These are phyloP conservation scores for Fusarium heterosporum DNA, from an alignment of 2,329 filamentous ascomycete genomes.

Conservation along the genomic window DNA sequence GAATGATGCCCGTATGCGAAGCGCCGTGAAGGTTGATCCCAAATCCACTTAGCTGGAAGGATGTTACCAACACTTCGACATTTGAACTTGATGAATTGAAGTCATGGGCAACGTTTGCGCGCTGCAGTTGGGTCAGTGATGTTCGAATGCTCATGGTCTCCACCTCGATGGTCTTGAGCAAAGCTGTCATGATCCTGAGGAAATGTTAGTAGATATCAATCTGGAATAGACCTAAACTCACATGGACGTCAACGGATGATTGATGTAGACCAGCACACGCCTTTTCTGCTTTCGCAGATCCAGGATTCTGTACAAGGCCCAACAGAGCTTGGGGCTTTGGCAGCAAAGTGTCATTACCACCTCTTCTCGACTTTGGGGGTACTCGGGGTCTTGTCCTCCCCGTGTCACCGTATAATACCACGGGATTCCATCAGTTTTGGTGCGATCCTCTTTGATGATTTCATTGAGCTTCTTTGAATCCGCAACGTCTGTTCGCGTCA, in stretches of 20 bases:
- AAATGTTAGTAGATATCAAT: neutral
- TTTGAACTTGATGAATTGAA: neutral
- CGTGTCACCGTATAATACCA: neutral
- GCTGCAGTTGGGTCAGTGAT: neutral
- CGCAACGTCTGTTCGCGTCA: neutral
- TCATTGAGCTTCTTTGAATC: neutral
- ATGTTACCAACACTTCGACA: neutral
- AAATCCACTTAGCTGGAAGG: neutral
- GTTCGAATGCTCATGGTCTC: neutral
- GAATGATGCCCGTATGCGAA: neutral
- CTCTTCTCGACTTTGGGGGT: neutral
- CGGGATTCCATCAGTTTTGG: neutral
- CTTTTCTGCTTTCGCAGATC: neutral
- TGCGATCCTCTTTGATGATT: neutral
- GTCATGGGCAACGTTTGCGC: too few species aligned
- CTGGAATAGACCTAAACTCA: neutral
- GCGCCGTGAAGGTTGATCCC: neutral
- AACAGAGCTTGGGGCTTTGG: neutral
- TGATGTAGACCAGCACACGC: neutral
- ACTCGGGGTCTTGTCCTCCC: neutral
- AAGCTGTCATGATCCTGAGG: neutral
- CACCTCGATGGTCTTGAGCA: too few species aligned
- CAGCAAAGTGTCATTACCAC: neutral
- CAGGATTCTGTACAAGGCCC: neutral
- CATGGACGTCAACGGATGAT: neutral